A percentile compares a stretch with the other conserved stretches of the same genome.
These are phyloP conservation scores for Ascocoryne sarcoides DNA, from an alignment of 2,329 filamentous ascomycete species.

Conservation along the genomic window DNA sequence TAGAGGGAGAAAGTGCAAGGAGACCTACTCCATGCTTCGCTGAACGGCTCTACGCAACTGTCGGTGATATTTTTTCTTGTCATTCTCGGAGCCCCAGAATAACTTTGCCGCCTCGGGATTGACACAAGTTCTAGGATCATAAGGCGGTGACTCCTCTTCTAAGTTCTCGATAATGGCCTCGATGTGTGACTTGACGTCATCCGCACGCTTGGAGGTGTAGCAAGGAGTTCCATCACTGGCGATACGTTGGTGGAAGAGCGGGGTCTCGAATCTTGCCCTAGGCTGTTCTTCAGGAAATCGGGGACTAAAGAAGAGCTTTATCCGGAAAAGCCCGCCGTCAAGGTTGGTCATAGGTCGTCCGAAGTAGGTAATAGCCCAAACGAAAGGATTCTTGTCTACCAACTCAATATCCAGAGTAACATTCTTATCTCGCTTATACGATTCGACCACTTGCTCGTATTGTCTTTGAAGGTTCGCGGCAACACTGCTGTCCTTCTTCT, in stretches of 20 bases:
- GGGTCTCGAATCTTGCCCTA: constrained; percentile 69
- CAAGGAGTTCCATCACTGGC: constrained; percentile 73
- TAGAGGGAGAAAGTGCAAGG: too few relatives aligned
- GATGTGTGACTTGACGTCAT: constrained; percentile 76
- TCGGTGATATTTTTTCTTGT: constrained; percentile 78
- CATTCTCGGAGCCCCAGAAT: constrained; percentile 73
- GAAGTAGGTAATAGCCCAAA: constrained; percentile 84
- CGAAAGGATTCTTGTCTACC: constrained; percentile 75
- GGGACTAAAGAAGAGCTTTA: constrained; percentile 72
- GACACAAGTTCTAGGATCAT: constrained; percentile 82
- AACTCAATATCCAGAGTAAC: constrained; percentile 68
- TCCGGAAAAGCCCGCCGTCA: constrained; percentile 80
- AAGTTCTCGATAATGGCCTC: constrained; percentile 72
- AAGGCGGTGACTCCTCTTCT: constrained; percentile 82
- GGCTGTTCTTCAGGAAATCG: constrained; percentile 85
- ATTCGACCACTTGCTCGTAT: constrained; percentile 70
- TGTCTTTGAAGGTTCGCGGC: constrained; percentile 77
- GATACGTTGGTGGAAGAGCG: constrained; percentile 82
- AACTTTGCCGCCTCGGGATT: constrained; percentile 78
- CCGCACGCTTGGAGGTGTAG: constrained; percentile 62
- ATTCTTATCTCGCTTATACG: constrained; percentile 61
- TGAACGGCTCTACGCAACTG: constrained; percentile 71
- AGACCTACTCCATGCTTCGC: constrained; percentile 49
- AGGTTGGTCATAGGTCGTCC: constrained; percentile 88
- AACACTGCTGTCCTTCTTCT: constrained; percentile 61